These are phyloP conservation scores for Kwoniella heveanensis DNA, from an alignment of 768 basidiomycete genomes.

Conservation along the genomic window DNA sequence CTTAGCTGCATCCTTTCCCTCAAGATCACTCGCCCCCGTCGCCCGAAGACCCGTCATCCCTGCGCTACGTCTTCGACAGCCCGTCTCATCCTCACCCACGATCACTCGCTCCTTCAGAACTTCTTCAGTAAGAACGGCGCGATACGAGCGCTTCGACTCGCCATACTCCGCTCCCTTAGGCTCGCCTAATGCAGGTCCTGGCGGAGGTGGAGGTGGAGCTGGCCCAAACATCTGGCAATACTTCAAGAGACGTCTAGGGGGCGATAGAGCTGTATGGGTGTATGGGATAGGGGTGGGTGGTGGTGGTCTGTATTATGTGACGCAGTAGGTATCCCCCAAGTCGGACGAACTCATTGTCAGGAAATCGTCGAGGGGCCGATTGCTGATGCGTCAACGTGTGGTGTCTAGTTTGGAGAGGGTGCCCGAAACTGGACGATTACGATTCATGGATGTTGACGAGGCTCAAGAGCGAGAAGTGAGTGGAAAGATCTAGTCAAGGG, in stretches of 20 bases:
- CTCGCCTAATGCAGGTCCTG: conserved; percentile 19
- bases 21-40: conserved; percentile 5
- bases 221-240: conserved; percentile 30
- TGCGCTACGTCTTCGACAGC: no score
- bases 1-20: not conserved
- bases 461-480: conserved; percentile 64
- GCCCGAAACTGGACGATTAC: conserved; percentile 79
- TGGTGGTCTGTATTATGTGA: conserved; percentile 48
- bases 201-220: conserved; percentile 20
- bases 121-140: conserved; percentile 12
- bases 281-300: conserved; percentile 49
- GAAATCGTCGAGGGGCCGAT: no score
- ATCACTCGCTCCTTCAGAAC: conserved; percentile 12
- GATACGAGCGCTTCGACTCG: conserved; percentile 45
- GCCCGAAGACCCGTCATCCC: no score
- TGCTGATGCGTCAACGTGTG: not conserved
- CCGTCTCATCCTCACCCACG: no score
- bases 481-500: not conserved
- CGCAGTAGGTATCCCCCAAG: conserved; percentile 41
- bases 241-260: conserved; percentile 42
- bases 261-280: conserved; percentile 48
- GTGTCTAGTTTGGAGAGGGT: conserved; percentile 73
- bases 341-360: no score
- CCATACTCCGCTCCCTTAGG: conserved; percentile 9
- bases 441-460: conserved; percentile 79